A percentile compares a stretch with the other conserved stretches of the same genome.
These are phyloP conservation scores for Jamesozyma rosinii DNA, from an alignment of 805 yeast species.

Conservation along the genomic window DNA sequence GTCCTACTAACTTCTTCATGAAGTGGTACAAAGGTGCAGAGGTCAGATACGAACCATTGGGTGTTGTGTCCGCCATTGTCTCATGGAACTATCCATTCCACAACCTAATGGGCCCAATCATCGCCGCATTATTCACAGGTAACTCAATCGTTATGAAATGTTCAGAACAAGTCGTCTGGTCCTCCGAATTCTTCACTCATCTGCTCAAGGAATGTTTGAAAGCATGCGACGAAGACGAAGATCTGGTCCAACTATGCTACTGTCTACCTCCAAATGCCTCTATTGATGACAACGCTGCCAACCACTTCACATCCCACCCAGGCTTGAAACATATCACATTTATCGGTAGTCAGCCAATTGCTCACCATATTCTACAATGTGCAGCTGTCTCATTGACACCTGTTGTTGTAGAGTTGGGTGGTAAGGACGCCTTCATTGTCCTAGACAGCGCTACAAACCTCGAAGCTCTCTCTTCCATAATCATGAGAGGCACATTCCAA, in stretches of 20 bases:
- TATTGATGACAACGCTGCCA: slow-evolving; percentile 41
- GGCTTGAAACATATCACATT: slow-evolving; percentile 83
- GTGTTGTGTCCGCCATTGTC: slow-evolving; percentile 78
- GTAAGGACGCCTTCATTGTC: slow-evolving; percentile 85
- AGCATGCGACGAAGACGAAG: slow-evolving; percentile 67
- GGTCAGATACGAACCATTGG: slow-evolving; percentile 85
- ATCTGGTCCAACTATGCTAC: slow-evolving; percentile 77
- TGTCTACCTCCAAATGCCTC: slow-evolving; percentile 60
- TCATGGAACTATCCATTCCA: slow-evolving; percentile 98
- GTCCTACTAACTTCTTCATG: slow-evolving; percentile 78
- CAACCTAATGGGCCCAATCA: slow-evolving; percentile 83
- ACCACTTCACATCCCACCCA: slow-evolving; percentile 74
- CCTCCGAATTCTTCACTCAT: slow-evolving; percentile 67
- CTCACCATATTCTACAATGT: slow-evolving; percentile 73
- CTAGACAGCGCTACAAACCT: slow-evolving; percentile 64
- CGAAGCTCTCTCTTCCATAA: slow-evolving; percentile 57
- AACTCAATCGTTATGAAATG: slow-evolving; percentile 88
- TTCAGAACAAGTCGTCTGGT: slow-evolving; percentile 94
- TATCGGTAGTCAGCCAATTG: slow-evolving; percentile 92
- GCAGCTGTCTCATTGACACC: slow-evolving; percentile 88
- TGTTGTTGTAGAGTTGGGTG: slow-evolving; percentile 92
- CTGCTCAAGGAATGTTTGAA: slow-evolving; percentile 64
- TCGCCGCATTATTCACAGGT: slow-evolving; percentile 84
- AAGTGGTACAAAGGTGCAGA: slow-evolving; percentile 80
- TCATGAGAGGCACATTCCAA: slow-evolving; percentile 93